phyloP scores from a whole-genome alignment of 2,329 filamentous ascomycete genomes.

The Colletotrichum tropicale region DNA sequence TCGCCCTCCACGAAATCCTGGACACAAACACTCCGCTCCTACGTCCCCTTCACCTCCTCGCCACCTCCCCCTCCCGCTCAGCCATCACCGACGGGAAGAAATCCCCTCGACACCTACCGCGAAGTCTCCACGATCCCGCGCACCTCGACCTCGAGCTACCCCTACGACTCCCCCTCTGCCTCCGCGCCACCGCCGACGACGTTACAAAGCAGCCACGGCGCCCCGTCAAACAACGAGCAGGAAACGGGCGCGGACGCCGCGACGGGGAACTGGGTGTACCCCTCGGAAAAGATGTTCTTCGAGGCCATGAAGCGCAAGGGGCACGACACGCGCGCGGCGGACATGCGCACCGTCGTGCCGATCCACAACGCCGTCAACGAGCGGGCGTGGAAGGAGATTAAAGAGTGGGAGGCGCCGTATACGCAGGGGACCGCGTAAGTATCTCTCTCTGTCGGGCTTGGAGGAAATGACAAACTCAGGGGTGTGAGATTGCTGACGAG shows the following conservation, averaged over 20 bases:
- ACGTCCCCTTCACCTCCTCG: conserved; percentile 44
- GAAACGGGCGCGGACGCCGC: conserved; percentile 74
- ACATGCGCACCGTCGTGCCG: conserved; percentile 92
- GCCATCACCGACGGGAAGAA: conserved; percentile 1
- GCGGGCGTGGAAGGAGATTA: conserved; percentile 91
- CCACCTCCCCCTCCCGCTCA: conserved; percentile 23
- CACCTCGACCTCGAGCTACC: conserved; percentile 42
- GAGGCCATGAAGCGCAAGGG: conserved; percentile 94
- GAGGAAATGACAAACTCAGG: too few species aligned
- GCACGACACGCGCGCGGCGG: conserved; percentile 69
- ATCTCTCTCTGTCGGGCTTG: too few species aligned
- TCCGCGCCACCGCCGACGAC: not conserved
- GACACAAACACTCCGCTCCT: conserved; percentile 45
- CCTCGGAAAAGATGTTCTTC: conserved; percentile 97
- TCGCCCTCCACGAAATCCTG: conserved; percentile 34
- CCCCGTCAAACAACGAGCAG: conserved; percentile 72
- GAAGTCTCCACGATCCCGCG: conserved; percentile 83
- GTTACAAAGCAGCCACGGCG: not conserved
- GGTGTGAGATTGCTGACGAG: not conserved
- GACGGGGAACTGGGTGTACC: conserved; percentile 95
- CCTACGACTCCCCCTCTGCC: conserved; percentile 28
- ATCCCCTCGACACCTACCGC: conserved; percentile 66
- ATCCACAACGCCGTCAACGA: conserved; percentile 99
- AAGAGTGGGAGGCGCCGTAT: conserved; percentile 81
- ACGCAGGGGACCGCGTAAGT: conserved; percentile 59